Evolutionary conservation across 2,329 filamentous ascomycete genomes (phyloP), one percentile per base, ranked within the genome.

Genomic region (Colletotrichum tamarilloi): DNA sequence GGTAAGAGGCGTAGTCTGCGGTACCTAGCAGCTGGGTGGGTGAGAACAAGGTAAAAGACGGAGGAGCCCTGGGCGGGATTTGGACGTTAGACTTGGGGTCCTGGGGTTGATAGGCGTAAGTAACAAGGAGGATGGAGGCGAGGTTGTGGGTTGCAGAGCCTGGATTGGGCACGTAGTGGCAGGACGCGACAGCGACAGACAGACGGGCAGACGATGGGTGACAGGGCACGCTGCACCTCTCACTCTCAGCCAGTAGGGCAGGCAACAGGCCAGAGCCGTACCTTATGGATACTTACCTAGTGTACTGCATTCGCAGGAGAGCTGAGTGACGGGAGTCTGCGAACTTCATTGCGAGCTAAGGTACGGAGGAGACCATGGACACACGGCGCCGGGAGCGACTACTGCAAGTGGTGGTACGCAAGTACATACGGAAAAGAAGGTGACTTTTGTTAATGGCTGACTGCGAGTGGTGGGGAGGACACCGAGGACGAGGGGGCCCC

Each of bases 81-180:
- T 46, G 60, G 64, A 62, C 46, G 67, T 53, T 56, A 46, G 68
- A 73, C 46, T 74, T 76, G 68, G 75, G 74, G 74, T 72, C 74
- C 73, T 75, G 76, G 77, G 76, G 77, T 78, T 82, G 77, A 69
- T 72, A 77, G 74, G 76, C 75, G 67, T 46, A 63, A 53, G 60
- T 55, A 60, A 66, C 59, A 57, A 73, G 70, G 59, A 71, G 35
- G 60, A 49, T 30, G 49, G 62, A 72, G 55, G 71, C 71, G 67
- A 70, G 60, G 46, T 71, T 73, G 71, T 71, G 71, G 71, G 70
- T 73, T 62, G 70, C 49, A n/a, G 46, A 56, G 26, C 56, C 66
- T 38, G 60, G 70, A 69, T 73, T 73, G 70, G 70, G 65, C 55
- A 56, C 59, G 8, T 22, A 58, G 12, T 35, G 30, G 52, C 42